Percentiles rank a stretch among this genome's conserved stretches.
These are phyloP conservation scores for Eucalyptus fibrosa DNA, from an alignment of 345 rosid species.

Conservation along the genomic window DNA sequence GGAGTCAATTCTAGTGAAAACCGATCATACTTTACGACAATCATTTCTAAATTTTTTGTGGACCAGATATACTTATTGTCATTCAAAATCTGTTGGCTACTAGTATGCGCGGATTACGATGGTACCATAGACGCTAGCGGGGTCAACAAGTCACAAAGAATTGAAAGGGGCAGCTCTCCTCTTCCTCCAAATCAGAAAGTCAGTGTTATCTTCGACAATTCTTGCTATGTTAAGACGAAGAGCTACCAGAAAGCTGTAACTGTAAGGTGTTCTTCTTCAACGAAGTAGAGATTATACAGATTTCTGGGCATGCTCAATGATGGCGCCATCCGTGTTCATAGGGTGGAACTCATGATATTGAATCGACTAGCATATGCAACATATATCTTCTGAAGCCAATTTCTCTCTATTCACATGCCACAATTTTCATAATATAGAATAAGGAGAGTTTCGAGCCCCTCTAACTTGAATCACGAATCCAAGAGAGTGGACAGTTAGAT, in stretches of 20 bases:
- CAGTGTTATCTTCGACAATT: background rate
- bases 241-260: background rate
- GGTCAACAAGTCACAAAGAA: background rate
- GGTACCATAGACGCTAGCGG: background rate
- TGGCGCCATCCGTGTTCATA: background rate
- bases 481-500: background rate
- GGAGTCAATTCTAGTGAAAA: background rate
- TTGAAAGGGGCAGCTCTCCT: background rate
- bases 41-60: background rate
- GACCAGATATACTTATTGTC: background rate
- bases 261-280: background rate
- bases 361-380: background rate
- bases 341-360: background rate
- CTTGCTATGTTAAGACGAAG: background rate
- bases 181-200: background rate
- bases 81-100: background rate
- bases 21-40: background rate
- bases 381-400: background rate
- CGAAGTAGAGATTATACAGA: background rate
- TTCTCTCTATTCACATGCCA: background rate
- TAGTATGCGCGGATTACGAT: background rate
- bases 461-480: background rate
- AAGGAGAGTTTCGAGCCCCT: background rate
- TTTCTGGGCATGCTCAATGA: background rate
- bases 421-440: background rate